Evolutionary conservation across 305 asterid genomes (phyloP).

Genomic region (Fraxinus ornus): DNA sequence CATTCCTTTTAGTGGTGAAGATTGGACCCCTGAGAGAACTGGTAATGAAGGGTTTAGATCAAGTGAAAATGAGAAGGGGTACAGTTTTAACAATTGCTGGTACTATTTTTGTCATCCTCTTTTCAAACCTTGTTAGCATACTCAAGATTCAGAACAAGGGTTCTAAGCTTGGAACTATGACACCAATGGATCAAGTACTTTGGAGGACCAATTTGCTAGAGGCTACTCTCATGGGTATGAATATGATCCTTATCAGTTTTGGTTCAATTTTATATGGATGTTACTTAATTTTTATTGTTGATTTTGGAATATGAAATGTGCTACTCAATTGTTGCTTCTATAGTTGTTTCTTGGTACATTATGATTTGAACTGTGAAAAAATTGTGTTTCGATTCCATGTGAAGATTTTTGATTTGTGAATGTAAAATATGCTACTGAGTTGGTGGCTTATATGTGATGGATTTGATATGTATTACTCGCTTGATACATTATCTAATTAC

Average conservation of each 20-base stretch:
- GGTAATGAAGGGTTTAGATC: constrained; percentile 83
- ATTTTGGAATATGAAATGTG: constrained; percentile 5
- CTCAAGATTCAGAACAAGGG: constrained; percentile 96
- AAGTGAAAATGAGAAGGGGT: constrained; percentile 84
- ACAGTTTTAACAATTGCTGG: constrained; percentile 88
- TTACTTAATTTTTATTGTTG: constrained; percentile 16
- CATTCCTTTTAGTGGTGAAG: constrained; percentile 81
- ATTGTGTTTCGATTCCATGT: neutral
- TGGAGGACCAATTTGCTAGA: constrained; percentile 97
- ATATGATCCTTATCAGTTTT: constrained; percentile 32
- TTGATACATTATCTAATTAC: neutral
- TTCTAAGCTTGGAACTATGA: constrained; percentile 92
- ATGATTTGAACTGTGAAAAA: neutral
- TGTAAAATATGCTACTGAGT: neutral
- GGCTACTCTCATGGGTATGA: constrained; percentile 92
- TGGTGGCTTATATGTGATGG: neutral
- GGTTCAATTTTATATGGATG: neutral
- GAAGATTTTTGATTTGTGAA: neutral
- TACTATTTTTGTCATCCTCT: constrained; percentile 67
- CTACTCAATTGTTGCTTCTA: neutral
- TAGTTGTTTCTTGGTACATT: neutral
- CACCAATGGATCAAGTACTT: constrained; percentile 98
- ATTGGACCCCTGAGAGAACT: constrained; percentile 89
- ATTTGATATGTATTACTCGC: neutral
- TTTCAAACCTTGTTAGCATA: constrained; percentile 74